A percentile compares a stretch with the other conserved stretches of the same genome.
These are phyloP conservation scores for Aphanomyces invadans DNA, from an alignment of 352 stramenopile species.

Conservation along the genomic window DNA sequence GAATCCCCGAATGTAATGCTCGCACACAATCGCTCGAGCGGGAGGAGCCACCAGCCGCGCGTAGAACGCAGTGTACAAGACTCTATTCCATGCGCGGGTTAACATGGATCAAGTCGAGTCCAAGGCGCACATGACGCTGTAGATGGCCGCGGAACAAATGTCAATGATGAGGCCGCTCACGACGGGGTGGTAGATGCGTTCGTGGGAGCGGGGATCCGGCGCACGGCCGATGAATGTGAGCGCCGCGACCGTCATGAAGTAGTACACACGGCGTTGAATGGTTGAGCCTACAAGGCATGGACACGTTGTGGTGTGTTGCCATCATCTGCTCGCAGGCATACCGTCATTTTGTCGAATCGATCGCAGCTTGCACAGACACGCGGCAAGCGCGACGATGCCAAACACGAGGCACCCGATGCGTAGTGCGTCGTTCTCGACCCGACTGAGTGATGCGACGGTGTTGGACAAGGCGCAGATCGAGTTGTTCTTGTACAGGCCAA, in stretches of 20 bases:
- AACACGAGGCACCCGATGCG: background rate
- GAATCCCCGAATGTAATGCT: conserved; percentile 12
- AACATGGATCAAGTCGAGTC: background rate
- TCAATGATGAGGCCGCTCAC: conserved; percentile 2
- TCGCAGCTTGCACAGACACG: conserved; percentile 7
- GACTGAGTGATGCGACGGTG: conserved; percentile 7
- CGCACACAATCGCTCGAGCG: background rate
- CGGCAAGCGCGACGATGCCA: background rate
- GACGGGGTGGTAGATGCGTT: background rate
- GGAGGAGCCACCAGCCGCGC: conserved; percentile 5
- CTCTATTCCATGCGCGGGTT: conserved; percentile 3
- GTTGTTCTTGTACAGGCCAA: background rate
- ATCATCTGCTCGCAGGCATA: background rate
- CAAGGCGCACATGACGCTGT: conserved; percentile 12
- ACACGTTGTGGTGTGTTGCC: background rate
- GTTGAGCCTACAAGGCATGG: conserved; percentile 4
- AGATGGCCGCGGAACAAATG: conserved; percentile 10
- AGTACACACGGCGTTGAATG: conserved; percentile 14
- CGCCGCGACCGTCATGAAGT: background rate
- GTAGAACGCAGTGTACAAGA: conserved; percentile 11
- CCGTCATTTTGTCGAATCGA: conserved; percentile 1
- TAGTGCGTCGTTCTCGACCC: background rate
- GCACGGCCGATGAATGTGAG: conserved; percentile 14
- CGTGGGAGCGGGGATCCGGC: background rate
- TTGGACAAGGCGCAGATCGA: background rate